These are phyloP conservation scores for Tricholoma bakamatsutake DNA, from an alignment of 768 basidiomycete species.

Conservation along the genomic window DNA sequence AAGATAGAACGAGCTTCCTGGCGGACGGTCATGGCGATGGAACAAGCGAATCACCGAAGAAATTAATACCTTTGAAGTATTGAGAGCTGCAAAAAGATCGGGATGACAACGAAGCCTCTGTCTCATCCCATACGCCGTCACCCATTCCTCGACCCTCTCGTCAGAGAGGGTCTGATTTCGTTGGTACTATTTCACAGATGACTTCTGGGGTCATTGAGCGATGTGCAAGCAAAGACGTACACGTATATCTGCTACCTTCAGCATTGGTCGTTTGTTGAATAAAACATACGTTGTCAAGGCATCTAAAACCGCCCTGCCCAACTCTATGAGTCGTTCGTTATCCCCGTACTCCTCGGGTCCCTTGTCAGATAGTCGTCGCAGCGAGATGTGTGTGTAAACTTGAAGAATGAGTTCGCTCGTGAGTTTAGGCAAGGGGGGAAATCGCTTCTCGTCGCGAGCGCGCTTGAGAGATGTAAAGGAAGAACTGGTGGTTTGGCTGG, in stretches of 20 bases:
- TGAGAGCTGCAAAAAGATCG: constrained; percentile 28
- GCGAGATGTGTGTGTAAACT: constrained; percentile 65
- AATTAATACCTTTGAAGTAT: constrained; percentile 34
- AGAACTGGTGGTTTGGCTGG: constrained; percentile 7
- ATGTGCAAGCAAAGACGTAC: constrained; percentile 31
- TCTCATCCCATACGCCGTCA: constrained; percentile 38
- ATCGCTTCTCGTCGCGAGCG: constrained; percentile 9
- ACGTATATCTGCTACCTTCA: constrained; percentile 42
- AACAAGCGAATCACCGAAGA: constrained; percentile 9
- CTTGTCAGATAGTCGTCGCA: constrained; percentile 35
- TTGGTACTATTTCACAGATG: constrained; percentile 18
- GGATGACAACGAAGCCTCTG: constrained; percentile 43
- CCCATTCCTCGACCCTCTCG: constrained; percentile 42
- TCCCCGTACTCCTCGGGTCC: constrained; percentile 39
- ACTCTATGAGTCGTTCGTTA: constrained; percentile 48
- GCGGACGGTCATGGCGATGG: constrained; percentile 11
- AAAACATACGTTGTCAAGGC: constrained; percentile 39
- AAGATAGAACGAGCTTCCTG: constrained; percentile 57
- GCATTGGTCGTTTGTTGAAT: constrained; percentile 46
- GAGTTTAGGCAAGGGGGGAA: constrained; percentile 44
- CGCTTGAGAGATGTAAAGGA: constrained; percentile 15
- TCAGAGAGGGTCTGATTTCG: constrained; percentile 33
- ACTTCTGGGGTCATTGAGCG: constrained; percentile 10
- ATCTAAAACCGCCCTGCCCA: constrained; percentile 45
- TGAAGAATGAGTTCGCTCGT: constrained; percentile 50